Percentiles rank a stretch among this genome's conserved stretches.
These are phyloP conservation scores for Theileria sp. DNA, from an alignment of 169 alveolate species.

Conservation along the genomic window DNA sequence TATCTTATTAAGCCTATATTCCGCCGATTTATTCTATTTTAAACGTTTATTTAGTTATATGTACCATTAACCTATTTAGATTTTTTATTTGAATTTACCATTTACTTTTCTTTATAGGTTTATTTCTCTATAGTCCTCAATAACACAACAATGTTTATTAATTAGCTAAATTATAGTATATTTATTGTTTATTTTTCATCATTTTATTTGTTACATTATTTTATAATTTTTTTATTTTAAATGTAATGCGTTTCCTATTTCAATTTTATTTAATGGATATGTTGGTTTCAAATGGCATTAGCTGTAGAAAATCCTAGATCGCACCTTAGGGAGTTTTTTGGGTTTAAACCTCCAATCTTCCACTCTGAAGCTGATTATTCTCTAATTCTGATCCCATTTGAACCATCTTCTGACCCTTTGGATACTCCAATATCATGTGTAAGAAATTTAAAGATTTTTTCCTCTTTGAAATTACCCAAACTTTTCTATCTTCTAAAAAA, in stretches of 20 bases:
- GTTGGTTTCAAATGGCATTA: not conserved
- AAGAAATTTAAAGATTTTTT: not conserved
- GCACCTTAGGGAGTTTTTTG: not conserved
- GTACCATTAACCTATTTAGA: not conserved
- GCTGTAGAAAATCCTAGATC: not conserved
- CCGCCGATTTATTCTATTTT: not conserved
- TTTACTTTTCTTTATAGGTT: not conserved
- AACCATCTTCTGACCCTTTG: not conserved
- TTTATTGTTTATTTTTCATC: not conserved
- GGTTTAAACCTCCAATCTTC: not conserved
- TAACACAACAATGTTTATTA: not conserved
- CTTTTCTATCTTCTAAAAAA: not conserved
- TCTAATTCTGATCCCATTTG: not conserved
- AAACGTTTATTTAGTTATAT: not conserved
- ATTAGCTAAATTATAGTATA: not conserved
- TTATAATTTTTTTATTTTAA: not conserved
- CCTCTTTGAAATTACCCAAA: not conserved
- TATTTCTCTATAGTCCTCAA: not conserved
- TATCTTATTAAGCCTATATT: not conserved
- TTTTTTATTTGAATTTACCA: not conserved
- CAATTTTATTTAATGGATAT: not conserved
- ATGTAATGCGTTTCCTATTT: not conserved
- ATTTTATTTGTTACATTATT: not conserved
- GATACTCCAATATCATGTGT: not conserved
- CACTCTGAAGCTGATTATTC: not conserved